Percentiles rank a stretch among this genome's conserved stretches.
Evolutionary conservation across 2,329 filamentous ascomycete species (phyloP).

Genomic region (Nectriaceae sp.): DNA sequence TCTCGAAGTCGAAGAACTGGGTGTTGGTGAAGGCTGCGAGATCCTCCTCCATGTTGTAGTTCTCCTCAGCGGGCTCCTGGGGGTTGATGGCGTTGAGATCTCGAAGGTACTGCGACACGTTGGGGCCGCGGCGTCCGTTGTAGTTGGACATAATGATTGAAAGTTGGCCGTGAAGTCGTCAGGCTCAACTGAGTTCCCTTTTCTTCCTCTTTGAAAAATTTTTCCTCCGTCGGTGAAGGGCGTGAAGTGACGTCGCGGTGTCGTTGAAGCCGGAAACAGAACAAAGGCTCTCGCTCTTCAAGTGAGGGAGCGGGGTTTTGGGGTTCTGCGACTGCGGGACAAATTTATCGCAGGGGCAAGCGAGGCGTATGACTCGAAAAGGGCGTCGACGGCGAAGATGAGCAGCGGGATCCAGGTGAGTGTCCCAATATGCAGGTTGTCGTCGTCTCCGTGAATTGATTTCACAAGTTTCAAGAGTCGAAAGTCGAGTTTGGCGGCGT

Average conservation of each 20-base stretch:
- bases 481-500: constrained; percentile 17
- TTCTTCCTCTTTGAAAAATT: too few species aligned
- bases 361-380: constrained; percentile 9
- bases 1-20: constrained; percentile 78
- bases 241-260: constrained; percentile 9
- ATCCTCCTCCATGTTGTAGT: constrained; percentile 68
- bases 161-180: too few species aligned
- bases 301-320: constrained; percentile 27
- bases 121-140: constrained; percentile 76
- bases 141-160: constrained; percentile 67
- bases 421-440: too few species aligned
- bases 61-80: constrained; percentile 58
- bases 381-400: constrained; percentile 12
- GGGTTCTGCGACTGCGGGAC: constrained; percentile 21
- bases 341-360: constrained; percentile 23
- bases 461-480: constrained; percentile 11
- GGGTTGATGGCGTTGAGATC: constrained; percentile 78
- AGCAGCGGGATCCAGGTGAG: too few species aligned
- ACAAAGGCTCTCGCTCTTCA: constrained; percentile 4
- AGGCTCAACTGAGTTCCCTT: too few species aligned
- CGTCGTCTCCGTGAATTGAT: constrained; percentile 8
- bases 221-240: too few species aligned
- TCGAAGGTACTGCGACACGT: constrained; percentile 87
- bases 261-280: constrained; percentile 9
- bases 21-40: constrained; percentile 81